Evolutionary conservation across 805 yeast species (phyloP), one percentile per base, ranked within the genome.

Genomic region (Pichia paraexigua): DNA sequence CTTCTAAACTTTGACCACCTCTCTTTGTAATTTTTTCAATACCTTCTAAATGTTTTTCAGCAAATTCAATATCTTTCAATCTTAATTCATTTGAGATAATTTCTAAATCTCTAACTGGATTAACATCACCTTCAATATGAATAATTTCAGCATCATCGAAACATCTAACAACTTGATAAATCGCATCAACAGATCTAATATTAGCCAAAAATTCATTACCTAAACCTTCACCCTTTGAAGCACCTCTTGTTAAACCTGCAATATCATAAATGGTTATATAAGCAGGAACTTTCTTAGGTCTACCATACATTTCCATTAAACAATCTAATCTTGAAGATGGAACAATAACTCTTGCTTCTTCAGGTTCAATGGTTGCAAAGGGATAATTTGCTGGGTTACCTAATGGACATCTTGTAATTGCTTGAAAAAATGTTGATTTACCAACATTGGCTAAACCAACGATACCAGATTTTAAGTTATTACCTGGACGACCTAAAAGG

Each of bases 351-450:
- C 95, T 82, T 45, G 98, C 97, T 74, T 92, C 97, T 74, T 94
- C 98, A 50, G 99, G 98, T 61, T 92, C 97, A 67, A 89, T 89
- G 51, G 99, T 92, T 43, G 99, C 99, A 68, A 89, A 92, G 25
- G 99, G 99, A 69, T 91, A 92, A 71, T 92, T 92, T 53, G 98
- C 99, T 51, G 99, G 98, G 74, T 79, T 90, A 56, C 99, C 98
- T 59, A 94, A 74, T 46, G 91, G 89, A 60, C 91, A 88, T 71
- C 84, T 82, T 51, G 98, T 92, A 65, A 94, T 86, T 51, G 97
- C 96, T 72, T 94, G 98, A 81, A 92, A 92, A 70, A 92, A 90
- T 9, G 98, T 92, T 15, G 97, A 89, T 71, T 94, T 94, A 63
- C 99, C 99, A 58, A 92, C 95, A 54, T 78, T 85, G 63, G 97